Evolutionary conservation across 495 filamentous ascomycete genomes (phyloP).

Genomic region (Schizothecium vesticola): DNA sequence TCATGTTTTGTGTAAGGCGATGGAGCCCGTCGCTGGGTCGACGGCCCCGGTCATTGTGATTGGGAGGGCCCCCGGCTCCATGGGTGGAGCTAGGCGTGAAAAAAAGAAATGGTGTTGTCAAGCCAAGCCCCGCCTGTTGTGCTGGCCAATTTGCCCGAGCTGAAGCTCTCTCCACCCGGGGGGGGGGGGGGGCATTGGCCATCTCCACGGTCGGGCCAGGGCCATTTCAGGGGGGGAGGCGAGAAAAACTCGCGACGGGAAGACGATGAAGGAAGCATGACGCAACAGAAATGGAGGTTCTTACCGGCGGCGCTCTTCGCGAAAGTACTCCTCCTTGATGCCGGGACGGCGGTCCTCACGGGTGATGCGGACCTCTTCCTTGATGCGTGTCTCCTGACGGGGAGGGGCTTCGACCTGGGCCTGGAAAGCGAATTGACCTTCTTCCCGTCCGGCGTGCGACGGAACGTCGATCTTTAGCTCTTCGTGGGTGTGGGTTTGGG

Average conservation of each 20-base stretch:
- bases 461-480: slow-evolving; percentile 85
- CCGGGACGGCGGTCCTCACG: slow-evolving; percentile 62
- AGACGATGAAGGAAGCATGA: not conserved
- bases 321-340: slow-evolving; percentile 44
- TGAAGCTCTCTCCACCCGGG: not conserved
- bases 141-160: slow-evolving; percentile 9
- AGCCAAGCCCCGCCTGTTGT: not conserved
- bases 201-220: not conserved
- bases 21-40: slow-evolving; percentile 26
- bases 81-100: slow-evolving; percentile 5
- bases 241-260: not conserved
- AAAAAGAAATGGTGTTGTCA: slow-evolving; percentile 10
- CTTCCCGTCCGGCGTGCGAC: slow-evolving; percentile 81
- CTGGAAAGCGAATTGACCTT: slow-evolving; percentile 68
- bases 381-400: slow-evolving; percentile 60
- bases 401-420: slow-evolving; percentile 56
- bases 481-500: slow-evolving; percentile 62
- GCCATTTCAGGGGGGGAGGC: not conserved
- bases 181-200: not conserved
- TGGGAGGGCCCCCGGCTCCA: slow-evolving; percentile 1
- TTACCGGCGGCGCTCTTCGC: slow-evolving; percentile 48
- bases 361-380: slow-evolving; percentile 76
- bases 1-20: slow-evolving; percentile 2
- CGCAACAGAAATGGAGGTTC: slow-evolving; percentile 11
- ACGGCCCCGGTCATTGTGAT: slow-evolving; percentile 13